These are phyloP conservation scores for Penicillium cinerascens DNA, from an alignment of 495 filamentous ascomycete genomes.

Conservation along the genomic window DNA sequence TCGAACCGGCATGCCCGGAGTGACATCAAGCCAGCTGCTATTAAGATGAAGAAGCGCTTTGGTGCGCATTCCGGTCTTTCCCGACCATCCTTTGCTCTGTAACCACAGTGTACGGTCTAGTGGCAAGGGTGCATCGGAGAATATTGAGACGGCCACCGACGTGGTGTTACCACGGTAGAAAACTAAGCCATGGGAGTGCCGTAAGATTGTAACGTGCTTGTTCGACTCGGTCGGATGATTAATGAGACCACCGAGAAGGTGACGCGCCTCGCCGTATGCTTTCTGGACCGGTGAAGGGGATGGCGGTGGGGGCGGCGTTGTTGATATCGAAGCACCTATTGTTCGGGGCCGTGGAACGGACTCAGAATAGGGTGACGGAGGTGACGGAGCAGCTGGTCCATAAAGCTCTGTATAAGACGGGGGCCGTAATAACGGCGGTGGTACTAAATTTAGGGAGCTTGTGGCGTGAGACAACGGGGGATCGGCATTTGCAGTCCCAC, in stretches of 20 bases:
- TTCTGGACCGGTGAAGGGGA: conserved; percentile 26
- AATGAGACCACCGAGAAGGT: conserved; percentile 62
- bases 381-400: conserved; percentile 1
- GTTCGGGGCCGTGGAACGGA: conserved; percentile 12
- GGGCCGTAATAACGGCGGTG: conserved; percentile 10
- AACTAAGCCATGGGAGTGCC: conserved; percentile 60
- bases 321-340: conserved; percentile 9
- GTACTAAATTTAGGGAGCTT: conserved; percentile 11
- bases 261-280: conserved; percentile 53
- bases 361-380: background rate
- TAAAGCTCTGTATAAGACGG: conserved; percentile 26
- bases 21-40: conserved; percentile 61
- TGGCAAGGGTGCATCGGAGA: conserved; percentile 55
- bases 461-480: conserved; percentile 4
- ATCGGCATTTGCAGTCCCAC: conserved; percentile 18
- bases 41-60: conserved; percentile 56
- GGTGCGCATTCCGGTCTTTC: conserved; percentile 63
- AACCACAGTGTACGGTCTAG: conserved; percentile 59
- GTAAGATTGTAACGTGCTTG: conserved; percentile 63
- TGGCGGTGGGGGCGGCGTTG: conserved; percentile 4
- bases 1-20: conserved; percentile 47
- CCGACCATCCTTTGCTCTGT: conserved; percentile 63
- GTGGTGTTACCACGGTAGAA: conserved; percentile 63
- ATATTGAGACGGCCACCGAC: conserved; percentile 58
- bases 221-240: conserved; percentile 60